Evolutionary conservation across 2,329 filamentous ascomycete genomes (phyloP), one percentile per base, ranked within the genome.

Genomic region (Colletotrichum sp.): DNA sequence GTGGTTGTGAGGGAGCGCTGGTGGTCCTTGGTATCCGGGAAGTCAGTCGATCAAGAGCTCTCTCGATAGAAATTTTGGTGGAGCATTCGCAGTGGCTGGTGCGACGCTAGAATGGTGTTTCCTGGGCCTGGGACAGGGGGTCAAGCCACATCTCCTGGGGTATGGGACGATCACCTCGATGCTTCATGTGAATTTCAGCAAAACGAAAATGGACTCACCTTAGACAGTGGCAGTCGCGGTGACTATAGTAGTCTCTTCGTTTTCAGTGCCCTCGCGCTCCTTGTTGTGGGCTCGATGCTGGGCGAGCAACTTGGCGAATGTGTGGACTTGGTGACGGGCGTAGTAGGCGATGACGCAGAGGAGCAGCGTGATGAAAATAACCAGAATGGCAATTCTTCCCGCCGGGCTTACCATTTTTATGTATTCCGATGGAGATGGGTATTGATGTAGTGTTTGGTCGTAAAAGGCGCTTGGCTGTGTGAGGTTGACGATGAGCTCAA

Each of bases 341-440:
- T 81, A 81, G 79, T 80, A 85, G 61, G 74, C 77, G 32, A 86
- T 34, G 21, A 80, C 30, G 21, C 75, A 80, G 57, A 84, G 72
- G 34, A 84, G 68, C 8, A 78, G 57, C 65, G 84, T 78, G 32
- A 87, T 74, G 13, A 79, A 75, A 13, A 86, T 71, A 30, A 86
- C 57, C 6, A 85, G 68, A 61, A 85, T 75, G 28, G 83, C 84
- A 9, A 86, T 81, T 7, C 74, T 76, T 28, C 77, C 78, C 6
- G 82, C 79, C 12, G 84, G 82, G 16, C 68, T 70, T 82, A 84
- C 85, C 16, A 65, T 61, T 52, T 59, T 30, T 52, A 13, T 12
- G 2, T 18, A 3, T 16, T 59, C 24, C 43, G 10, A 52, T 0
- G 6, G 43, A 0, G 43, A 13, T 59, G 32, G 7, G 26, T 36